phyloP scores from a whole-genome alignment of 129 eudicot genomes.

The Flaveria robusta region DNA sequence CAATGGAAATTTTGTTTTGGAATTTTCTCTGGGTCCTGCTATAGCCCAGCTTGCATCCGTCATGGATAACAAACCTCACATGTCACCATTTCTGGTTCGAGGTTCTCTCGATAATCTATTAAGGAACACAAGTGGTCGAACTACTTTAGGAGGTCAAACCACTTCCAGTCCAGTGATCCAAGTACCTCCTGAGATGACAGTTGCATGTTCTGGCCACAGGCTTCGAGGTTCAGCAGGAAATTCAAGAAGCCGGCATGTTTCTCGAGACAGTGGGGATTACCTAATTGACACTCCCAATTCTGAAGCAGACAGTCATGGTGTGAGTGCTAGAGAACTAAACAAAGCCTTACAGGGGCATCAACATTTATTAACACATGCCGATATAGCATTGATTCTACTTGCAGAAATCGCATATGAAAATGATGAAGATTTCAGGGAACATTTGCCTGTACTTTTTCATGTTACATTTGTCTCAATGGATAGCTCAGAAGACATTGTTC shows the following conservation, averaged over 20 bases:
- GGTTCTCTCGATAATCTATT: conserved; percentile 78
- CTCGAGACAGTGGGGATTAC: conserved; percentile 92
- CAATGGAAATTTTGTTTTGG: conserved; percentile 55
- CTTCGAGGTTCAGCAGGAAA: conserved; percentile 45
- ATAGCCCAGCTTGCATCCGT: conserved; percentile 61
- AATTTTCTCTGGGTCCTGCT: conserved; percentile 79
- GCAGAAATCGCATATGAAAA: conserved; percentile 94
- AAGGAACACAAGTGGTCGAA: conserved; percentile 74
- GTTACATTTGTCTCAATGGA: conserved; percentile 95
- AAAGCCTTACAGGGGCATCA: conserved; percentile 84
- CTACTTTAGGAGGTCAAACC: conserved; percentile 63
- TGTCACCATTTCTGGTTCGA: conserved; percentile 79
- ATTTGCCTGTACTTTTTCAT: conserved; percentile 86
- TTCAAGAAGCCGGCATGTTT: conserved; percentile 83
- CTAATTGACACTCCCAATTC: conserved; percentile 88
- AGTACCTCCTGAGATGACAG: conserved; percentile 66
- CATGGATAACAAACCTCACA: conserved; percentile 78
- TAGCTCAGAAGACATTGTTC: conserved; percentile 89
- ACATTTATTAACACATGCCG: conserved; percentile 82
- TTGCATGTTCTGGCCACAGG: conserved; percentile 68
- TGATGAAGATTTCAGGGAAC: conserved; percentile 89
- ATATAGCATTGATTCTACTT: conserved; percentile 80
- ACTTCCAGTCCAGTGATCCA: conserved; percentile 71
- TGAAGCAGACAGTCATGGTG: conserved; percentile 71
- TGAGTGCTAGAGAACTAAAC: conserved; percentile 84